Evolutionary conservation across 1,139 yeast species (phyloP).

Genomic region (Zygotorulaspora mrakii): DNA sequence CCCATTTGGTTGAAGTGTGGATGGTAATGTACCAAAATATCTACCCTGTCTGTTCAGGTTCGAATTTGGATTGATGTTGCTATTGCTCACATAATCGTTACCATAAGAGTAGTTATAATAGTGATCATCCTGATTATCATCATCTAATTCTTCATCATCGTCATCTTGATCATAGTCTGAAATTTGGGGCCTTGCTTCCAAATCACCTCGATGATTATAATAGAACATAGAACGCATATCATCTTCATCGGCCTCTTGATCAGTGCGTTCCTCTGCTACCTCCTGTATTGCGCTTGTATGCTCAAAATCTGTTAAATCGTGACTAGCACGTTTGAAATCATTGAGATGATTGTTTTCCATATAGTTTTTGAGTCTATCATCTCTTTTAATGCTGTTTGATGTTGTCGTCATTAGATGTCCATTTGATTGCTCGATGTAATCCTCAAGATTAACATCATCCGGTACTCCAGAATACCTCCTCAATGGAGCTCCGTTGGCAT

Average conservation of each 20-base stretch:
- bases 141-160: constrained; percentile 38
- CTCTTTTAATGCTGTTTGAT: constrained; percentile 11
- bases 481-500: constrained; percentile 66
- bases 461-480: constrained; percentile 70
- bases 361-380: constrained; percentile 10
- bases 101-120: constrained; percentile 6
- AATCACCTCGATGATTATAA: constrained; percentile 30
- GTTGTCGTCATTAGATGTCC: constrained; percentile 39
- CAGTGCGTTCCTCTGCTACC: constrained; percentile 15
- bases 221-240: constrained; percentile 36
- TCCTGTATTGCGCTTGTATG: constrained; percentile 17
- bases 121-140: constrained; percentile 8
- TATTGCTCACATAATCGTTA: constrained; percentile 2
- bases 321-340: constrained; percentile 10
- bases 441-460: constrained; percentile 64
- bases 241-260: constrained; percentile 27
- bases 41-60: constrained; percentile 6
- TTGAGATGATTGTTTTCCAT: constrained; percentile 7
- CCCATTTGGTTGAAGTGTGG: constrained; percentile 7
- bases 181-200: constrained; percentile 32
- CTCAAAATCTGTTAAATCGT: constrained; percentile 14
- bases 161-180: constrained; percentile 32
- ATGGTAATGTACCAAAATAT: constrained; percentile 8
- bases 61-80: constrained; percentile 3
- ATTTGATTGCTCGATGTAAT: constrained; percentile 47